Evolutionary conservation across 78 protist species (phyloP), one percentile per base, ranked within the genome.

Genomic region (Dictyostelium intermedium): DNA sequence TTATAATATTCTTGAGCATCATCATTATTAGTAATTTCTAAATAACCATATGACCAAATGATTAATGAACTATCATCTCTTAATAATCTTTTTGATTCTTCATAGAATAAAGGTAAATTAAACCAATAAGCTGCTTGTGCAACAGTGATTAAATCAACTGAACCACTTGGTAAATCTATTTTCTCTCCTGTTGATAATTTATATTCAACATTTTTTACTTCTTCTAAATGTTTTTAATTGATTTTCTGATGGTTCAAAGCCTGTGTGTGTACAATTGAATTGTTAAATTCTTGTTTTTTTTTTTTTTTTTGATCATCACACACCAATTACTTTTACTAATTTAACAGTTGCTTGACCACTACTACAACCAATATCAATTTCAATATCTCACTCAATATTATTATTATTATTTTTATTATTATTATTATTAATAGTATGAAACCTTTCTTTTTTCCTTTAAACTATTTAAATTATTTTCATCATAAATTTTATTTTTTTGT

Each of bases 111-210:
- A 2, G 82, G 82, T 18, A 77, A 41, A 41, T 77, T 43, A 43
- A 89, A 61, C 87, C 93, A 89, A 66, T 89, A 82, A 27, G 82
- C 53, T 6, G 93, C 85, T 69, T 60, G 79, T 30, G 93, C 85
- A 32, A 80, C 94, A 8, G 87, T 89, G 14, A 89, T 80, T 3
- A 63, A 32, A 80, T 89, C 94, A 39, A 80, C 80, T 10, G 87
- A 61, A 10, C 47, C 11, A 30, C n/a, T 27, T 10, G 81, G 91
- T 63, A 45, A 47, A 16, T 63, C 70, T 3, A 80, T 80, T 8
- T 89, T 25, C 25, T 89, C 94, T 27, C 87, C 94, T 1, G 87
- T 41, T n/a, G 87, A 89, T 30, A 63, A n/a, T 39, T 2, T n/a
- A 16, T 89, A 89, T 50, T 89, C 87, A 7, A 89, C 53, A 35